Conservation (phyloP, 2,329 filamentous ascomycete genomes). For the Fusarium caatingaense region DNA sequence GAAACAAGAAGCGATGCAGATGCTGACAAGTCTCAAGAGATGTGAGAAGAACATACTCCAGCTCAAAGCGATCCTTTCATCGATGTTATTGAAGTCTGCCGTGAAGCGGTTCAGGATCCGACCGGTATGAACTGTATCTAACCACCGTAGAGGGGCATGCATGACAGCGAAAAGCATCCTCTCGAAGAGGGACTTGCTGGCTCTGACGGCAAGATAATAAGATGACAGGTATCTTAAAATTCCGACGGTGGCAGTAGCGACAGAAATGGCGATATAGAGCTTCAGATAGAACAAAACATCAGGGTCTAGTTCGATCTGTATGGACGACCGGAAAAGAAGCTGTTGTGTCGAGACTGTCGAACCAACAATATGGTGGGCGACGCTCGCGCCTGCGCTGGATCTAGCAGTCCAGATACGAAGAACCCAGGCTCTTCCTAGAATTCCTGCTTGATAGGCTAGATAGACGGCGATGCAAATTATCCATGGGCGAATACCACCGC, state of each 20-base stretch:
- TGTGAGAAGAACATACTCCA: constrained; percentile 69
- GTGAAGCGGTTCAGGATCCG: constrained; percentile 82
- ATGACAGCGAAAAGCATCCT: constrained; percentile 73
- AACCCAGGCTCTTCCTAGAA: constrained; percentile 71
- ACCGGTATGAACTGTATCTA: constrained; percentile 82
- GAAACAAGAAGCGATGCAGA: constrained; percentile 73
- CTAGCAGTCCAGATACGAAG: constrained; percentile 68
- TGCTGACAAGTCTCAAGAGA: constrained; percentile 69
- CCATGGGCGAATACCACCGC: constrained; percentile 69
- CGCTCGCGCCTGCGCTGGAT: background rate
- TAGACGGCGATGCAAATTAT: constrained; percentile 63
- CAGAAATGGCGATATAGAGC: constrained; percentile 75
- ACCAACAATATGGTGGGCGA: constrained; percentile 50
- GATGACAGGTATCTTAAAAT: constrained; percentile 71
- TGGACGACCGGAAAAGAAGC: constrained; percentile 54
- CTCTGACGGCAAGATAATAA: constrained; percentile 72
- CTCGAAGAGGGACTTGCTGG: constrained; percentile 73
- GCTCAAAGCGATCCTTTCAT: constrained; percentile 72
- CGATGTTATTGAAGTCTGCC: constrained; percentile 78
- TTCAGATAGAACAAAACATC: constrained; percentile 71
- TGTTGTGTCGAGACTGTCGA: constrained; percentile 60
- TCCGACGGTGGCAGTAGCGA: constrained; percentile 67
- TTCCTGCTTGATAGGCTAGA: constrained; percentile 62
- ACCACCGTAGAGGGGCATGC: constrained; percentile 76
- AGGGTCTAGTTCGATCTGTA: constrained; percentile 47